Evolutionary conservation across 2,329 filamentous ascomycete species (phyloP).

Genomic region (Aspergillus piperis): DNA sequence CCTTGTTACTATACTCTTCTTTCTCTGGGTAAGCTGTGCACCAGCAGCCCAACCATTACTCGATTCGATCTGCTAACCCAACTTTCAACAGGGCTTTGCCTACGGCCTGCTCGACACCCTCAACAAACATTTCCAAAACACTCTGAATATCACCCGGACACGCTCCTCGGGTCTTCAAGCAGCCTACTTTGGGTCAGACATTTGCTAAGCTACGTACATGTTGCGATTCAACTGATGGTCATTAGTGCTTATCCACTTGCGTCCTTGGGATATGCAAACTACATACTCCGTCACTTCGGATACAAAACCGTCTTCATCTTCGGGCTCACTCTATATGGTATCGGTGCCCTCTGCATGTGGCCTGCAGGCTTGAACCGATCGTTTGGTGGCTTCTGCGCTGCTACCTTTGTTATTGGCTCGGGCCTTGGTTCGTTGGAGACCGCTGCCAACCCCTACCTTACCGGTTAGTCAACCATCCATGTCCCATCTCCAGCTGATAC

Average conservation of each 20-base stretch:
- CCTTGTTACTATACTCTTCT: conserved; percentile 53
- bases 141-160: conserved; percentile 56
- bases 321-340: conserved; percentile 68
- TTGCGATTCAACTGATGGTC: conserved; percentile 2
- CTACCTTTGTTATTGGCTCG: conserved; percentile 71
- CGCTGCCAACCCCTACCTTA: conserved; percentile 74
- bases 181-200: conserved; percentile 62
- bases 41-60: neutral
- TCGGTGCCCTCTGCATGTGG: conserved; percentile 82
- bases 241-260: conserved; percentile 55
- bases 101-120: conserved; percentile 54
- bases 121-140: conserved; percentile 61
- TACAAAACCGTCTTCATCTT: conserved; percentile 81
- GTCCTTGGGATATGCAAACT: conserved; percentile 55
- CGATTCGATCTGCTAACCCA: neutral
- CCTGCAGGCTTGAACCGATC: conserved; percentile 72
- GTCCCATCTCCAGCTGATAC: neutral
- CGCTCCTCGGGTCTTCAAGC: conserved; percentile 64
- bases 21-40: conserved; percentile 51
- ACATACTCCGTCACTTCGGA: conserved; percentile 70
- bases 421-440: conserved; percentile 75
- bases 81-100: conserved; percentile 43
- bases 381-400: conserved; percentile 73
- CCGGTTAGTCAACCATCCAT: conserved; percentile 42
- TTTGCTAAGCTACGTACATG: neutral